Base-by-base conservation (phyloP, 306 rosid species). In the Amphicarpaea edgeworthii region DNA sequence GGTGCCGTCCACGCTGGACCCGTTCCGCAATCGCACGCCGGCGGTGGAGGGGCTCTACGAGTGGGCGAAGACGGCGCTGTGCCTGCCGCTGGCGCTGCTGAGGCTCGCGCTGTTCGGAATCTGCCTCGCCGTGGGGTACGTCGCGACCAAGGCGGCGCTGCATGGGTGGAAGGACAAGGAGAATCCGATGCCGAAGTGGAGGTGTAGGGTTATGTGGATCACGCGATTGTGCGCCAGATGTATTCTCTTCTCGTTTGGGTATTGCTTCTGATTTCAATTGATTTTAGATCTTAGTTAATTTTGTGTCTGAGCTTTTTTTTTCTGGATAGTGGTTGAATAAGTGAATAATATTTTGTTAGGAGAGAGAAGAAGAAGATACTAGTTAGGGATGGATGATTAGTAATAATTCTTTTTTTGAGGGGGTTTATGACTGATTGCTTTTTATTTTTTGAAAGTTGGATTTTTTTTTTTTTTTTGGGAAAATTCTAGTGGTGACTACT, bases 241-340 rank as follows among this genome's bases (percentile, higher is more conserved):
- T 83, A 96, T 96, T 62, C 96, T 96, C 24, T 96, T 96, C 75
- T 66, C 98, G 41, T 96, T 96, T 63, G 99, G 99, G 99, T 92
- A 75, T 63, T 81, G 76, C 54, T 42, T 10, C 1, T 11, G 55
- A 37, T n/a, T 65, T 46, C 6, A 14, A 26, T 59, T 28, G 2
- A 45, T 23, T 51, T 72, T 8, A 53, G 78, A 79, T 79, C 73
- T 26, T 79, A 28, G 26, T 71, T 2, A 17, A 32, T 17, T 46
- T 46, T 69, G 61, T 67, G 11, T n/a, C 26, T 40, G 68, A 8
- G 9, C 41, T 2, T 60, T 16, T 46, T 19, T 1, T 12, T 14
- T 47, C 47, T 4, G 30, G 54, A 12, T 0, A 10, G 3, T 20
- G 4, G 7, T 34, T 34, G 40, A 16, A 7, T 3, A 19, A 14